Percentiles rank a stretch among this genome's conserved stretches.
These are phyloP conservation scores for Chondrostereum purpureum DNA, from an alignment of 1,284 basidiomycete species.

Conservation along the genomic window DNA sequence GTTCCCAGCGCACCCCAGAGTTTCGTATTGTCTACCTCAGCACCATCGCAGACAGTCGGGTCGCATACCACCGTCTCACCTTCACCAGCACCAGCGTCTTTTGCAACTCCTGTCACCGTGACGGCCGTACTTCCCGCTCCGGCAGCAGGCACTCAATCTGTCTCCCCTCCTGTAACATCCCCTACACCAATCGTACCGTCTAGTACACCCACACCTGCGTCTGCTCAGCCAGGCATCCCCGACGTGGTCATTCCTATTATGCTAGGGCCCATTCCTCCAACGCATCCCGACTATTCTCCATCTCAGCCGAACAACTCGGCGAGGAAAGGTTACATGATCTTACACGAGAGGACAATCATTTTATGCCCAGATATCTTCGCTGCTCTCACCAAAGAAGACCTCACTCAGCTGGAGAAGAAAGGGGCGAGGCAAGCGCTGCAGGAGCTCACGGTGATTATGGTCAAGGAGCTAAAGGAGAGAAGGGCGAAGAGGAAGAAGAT, in stretches of 20 bases:
- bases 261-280: conserved; percentile 36
- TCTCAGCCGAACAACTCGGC: conserved; percentile 49
- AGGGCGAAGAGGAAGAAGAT: conserved; percentile 42
- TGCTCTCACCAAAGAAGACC: conserved; percentile 65
- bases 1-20: conserved; percentile 20
- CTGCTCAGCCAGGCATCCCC: neutral
- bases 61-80: conserved; percentile 9
- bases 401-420: conserved; percentile 72
- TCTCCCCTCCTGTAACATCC: neutral
- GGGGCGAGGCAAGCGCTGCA: conserved; percentile 80
- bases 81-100: conserved; percentile 1
- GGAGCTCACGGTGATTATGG: conserved; percentile 80
- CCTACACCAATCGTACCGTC: conserved; percentile 1
- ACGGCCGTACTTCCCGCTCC: neutral
- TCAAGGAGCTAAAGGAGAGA: conserved; percentile 79
- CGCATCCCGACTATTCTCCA: conserved; percentile 38
- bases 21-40: conserved; percentile 16
- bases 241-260: conserved; percentile 33
- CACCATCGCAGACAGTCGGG: conserved; percentile 16
- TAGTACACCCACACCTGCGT: neutral
- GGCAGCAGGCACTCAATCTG: neutral
- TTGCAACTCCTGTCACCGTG: neutral
- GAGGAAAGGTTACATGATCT: conserved; percentile 59
- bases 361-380: conserved; percentile 83
- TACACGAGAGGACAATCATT: conserved; percentile 80